Conservation (phyloP, 257 asterid species). For the Misopates orontium region DNA sequence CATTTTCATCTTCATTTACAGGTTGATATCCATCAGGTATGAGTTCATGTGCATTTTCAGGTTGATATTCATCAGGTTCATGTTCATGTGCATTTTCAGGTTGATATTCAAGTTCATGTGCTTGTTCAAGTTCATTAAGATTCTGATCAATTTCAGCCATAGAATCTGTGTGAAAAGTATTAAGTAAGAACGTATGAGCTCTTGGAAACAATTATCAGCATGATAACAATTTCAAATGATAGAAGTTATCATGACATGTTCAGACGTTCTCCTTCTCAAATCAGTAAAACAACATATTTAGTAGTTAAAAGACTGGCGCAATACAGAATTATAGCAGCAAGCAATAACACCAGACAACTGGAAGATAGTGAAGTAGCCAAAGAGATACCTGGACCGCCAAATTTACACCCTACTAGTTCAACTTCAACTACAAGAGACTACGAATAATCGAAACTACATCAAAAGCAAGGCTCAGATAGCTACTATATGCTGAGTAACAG, state of each 20-base stretch:
- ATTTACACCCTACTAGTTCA: no score
- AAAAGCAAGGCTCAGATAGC: no score
- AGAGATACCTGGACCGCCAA: no score
- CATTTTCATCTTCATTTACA: conserved; percentile 22
- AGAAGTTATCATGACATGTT: neutral
- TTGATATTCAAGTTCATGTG: conserved; percentile 8
- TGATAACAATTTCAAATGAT: conserved; percentile 10
- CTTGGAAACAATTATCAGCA: neutral
- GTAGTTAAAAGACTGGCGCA: no score
- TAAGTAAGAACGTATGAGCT: conserved; percentile 22
- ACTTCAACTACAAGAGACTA: no score
- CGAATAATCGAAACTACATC: no score
- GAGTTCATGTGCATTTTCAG: neutral
- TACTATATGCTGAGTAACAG: no score
- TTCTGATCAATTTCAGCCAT: conserved; percentile 61
- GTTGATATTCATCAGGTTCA: conserved; percentile 16
- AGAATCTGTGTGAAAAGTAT: conserved; percentile 27
- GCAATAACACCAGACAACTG: no score
- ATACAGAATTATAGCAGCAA: no score
- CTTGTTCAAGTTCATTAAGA: conserved; percentile 2
- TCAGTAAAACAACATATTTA: neutral
- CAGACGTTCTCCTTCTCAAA: neutral
- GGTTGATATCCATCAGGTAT: conserved; percentile 19
- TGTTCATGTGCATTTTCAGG: conserved; percentile 29
- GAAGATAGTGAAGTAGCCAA: no score